Evolutionary conservation across 208 protist genomes (phyloP).

Genomic region (Wallacemonas sp.): DNA sequence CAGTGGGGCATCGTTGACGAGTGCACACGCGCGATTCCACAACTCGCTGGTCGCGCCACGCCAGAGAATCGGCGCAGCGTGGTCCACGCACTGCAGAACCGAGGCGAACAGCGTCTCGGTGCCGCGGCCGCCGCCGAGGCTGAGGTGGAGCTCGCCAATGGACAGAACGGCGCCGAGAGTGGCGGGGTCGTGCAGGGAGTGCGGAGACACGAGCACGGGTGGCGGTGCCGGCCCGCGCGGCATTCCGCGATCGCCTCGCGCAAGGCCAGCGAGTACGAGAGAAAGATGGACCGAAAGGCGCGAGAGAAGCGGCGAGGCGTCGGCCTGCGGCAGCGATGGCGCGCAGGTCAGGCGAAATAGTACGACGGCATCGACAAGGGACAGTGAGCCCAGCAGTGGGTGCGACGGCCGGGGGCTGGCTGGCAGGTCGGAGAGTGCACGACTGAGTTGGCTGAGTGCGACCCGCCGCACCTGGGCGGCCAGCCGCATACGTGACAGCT

Average conservation of each 20-base stretch:
- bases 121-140: constrained; percentile 27
- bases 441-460: neutral
- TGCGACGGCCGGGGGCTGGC: neutral
- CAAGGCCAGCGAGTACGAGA: neutral
- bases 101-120: constrained; percentile 45
- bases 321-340: constrained; percentile 6
- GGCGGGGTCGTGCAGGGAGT: neutral
- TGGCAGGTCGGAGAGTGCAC: neutral
- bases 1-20: constrained; percentile 34
- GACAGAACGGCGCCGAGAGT: constrained; percentile 16
- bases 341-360: constrained; percentile 18
- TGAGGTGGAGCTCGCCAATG: constrained; percentile 29
- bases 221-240: neutral
- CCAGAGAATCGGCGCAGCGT: constrained; percentile 25
- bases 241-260: neutral
- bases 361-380: neutral
- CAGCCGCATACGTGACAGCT: neutral
- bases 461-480: neutral
- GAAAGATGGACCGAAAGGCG: constrained; percentile 13
- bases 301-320: neutral
- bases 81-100: constrained; percentile 37
- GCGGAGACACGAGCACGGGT: no score
- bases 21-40: constrained; percentile 38
- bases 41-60: constrained; percentile 9
- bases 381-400: neutral